Evolutionary conservation across 768 basidiomycete species (phyloP), one percentile per base, ranked within the genome.

Genomic region (Lactarius akahatsu): DNA sequence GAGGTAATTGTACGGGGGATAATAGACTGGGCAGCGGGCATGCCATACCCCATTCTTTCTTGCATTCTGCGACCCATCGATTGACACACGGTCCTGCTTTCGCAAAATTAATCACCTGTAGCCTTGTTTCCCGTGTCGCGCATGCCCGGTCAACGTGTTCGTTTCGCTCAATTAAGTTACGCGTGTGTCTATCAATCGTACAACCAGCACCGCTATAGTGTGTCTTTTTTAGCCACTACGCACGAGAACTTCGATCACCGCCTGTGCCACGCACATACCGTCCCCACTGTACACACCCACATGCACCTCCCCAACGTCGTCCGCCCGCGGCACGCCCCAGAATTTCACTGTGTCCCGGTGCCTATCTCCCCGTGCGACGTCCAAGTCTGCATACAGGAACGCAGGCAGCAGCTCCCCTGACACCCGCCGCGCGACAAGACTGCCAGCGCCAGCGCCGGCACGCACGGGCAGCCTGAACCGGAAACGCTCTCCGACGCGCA

Each of bases 401-500:
- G 68, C 62, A 3, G 70, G 70, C 23, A 71, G 23, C 60, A 63
- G 16, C 52, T 63, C 65, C 23, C 70, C 70, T 0, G 62, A 61
- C 34, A 61, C 55, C 34, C 62, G 64, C 45, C 65, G 61, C 18
- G 70, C 68, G 32, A 52, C 26, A 13, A 71, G 59, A 41, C 58
- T 34, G 28, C 59, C 20, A 43, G 41, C 15, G 36, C 61, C n/a
- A 36, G 41, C 58, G 56, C 61, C 62, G 5, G 23, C 65, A 15
- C 36, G 63, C 47, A 71, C 63, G 40, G 65, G 70, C 52, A 71
- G 32, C 50, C 70, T 65, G 56, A 71, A 69, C n/a, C 68, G 62
- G 65, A 69, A 71, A 11, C 70, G 64, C 65, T 71, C 70, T 30
- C 68, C 70, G 6, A 63, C 68, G 56, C 68, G 64, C 32, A 69